A percentile compares a stretch with the other conserved stretches of the same genome.
Conservation (phyloP, 1,139 yeast genomes). For the Arxiozyma heterogenica region DNA sequence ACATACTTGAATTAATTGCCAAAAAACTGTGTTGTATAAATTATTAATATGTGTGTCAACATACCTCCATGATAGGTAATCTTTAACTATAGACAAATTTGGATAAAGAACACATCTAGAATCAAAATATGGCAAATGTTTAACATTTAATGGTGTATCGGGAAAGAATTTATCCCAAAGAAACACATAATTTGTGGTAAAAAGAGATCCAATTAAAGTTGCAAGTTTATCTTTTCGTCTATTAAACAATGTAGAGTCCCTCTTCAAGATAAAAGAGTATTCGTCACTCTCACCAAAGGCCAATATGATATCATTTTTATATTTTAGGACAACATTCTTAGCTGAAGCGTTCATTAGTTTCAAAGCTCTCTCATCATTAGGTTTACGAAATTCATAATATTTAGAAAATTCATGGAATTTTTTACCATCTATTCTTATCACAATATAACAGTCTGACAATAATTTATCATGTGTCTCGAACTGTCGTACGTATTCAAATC, state of each 20-base stretch:
- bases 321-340: conserved; percentile 36
- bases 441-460: conserved; percentile 72
- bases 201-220: conserved; percentile 72
- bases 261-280: conserved; percentile 67
- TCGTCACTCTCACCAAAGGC: conserved; percentile 97
- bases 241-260: conserved; percentile 59
- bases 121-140: conserved; percentile 75
- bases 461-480: conserved; percentile 70
- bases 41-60: conserved; percentile 96
- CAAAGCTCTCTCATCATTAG: conserved; percentile 74
- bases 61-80: conserved; percentile 90
- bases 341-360: conserved; percentile 80
- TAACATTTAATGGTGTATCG: conserved; percentile 32
- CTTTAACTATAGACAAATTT: conserved; percentile 47
- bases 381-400: conserved; percentile 67
- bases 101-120: conserved; percentile 89
- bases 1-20: conserved; percentile 75
- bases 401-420: conserved; percentile 84
- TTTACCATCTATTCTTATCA: conserved; percentile 85
- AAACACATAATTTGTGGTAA: conserved; percentile 64
- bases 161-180: conserved; percentile 60
- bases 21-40: conserved; percentile 83
- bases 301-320: conserved; percentile 62
- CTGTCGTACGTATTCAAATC: conserved; percentile 74
- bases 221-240: conserved; percentile 71